Percentiles rank a stretch among this genome's conserved stretches.
Evolutionary conservation across 176 grass and related monocot genomes (phyloP).

Genomic region (Carex kokanica): DNA sequence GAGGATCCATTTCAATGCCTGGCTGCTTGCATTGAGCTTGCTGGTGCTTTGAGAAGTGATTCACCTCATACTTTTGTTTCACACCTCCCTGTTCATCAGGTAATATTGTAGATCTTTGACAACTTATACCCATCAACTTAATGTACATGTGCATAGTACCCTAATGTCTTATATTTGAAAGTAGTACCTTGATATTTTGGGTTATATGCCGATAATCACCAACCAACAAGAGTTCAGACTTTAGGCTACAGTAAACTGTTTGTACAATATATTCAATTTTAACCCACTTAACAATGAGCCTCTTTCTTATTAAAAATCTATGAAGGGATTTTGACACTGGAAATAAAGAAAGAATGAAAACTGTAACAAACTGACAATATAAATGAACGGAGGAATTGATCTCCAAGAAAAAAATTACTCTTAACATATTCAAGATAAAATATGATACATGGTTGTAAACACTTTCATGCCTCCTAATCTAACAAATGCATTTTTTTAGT

Average conservation of each 20-base stretch:
- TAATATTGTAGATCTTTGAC: constrained; percentile 22
- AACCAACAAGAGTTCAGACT: not conserved
- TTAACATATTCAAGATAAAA: not conserved
- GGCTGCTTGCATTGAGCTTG: constrained; percentile 84
- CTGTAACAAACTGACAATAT: not conserved
- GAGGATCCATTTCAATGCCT: constrained; percentile 98
- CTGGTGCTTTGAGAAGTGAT: constrained; percentile 62
- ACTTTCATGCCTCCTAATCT: not conserved
- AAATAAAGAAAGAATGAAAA: not conserved
- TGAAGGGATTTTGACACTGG: not conserved
- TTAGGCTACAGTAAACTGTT: not conserved
- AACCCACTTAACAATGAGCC: constrained; percentile 6
- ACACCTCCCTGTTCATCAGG: constrained; percentile 96
- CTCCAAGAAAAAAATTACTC: not conserved
- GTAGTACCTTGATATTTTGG: not conserved
- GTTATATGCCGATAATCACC: not conserved
- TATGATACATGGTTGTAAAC: constrained; percentile 14
- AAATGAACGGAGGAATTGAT: not conserved
- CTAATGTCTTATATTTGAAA: not conserved
- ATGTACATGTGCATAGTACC: not conserved
- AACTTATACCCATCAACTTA: not conserved
- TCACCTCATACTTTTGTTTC: constrained; percentile 56
- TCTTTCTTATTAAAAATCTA: not conserved
- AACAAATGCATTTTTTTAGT: not conserved
- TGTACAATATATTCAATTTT: not conserved